Evolutionary conservation across 2,329 filamentous ascomycete species (phyloP), one percentile per base, ranked within the genome.

Genomic region (Alternaria solani): DNA sequence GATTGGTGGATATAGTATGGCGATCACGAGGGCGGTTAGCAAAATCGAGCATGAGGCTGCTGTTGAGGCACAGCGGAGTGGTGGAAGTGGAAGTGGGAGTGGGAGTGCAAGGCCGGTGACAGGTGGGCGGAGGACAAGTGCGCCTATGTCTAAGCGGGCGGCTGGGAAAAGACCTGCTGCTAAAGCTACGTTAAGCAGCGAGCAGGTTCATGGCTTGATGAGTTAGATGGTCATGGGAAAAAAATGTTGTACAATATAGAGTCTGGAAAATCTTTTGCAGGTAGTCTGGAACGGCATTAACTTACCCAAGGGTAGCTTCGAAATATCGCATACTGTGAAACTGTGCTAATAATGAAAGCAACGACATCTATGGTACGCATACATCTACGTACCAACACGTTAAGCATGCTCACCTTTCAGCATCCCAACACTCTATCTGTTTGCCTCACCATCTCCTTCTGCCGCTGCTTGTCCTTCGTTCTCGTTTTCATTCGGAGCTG

Each of bases 1-100:
- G 75, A 76, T 78, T 51, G 76, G 76, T 0, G 76, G 75, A 16
- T 78, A 78, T 53, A 78, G 75, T 49, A 62, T 78, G 60, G 75
- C 75, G 9, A 76, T 78, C 46, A 70, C 71, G 18, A 55, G 73
- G 41, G 75, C 73, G n/a, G 73, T 78, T 9, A 75, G 72, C 51
- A 78, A 64, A 51, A 76, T 78, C 38, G 75, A 78, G 57, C 72
- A 75, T 20, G 76, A 78, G 47, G 75, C 74, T 41, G 74, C 71
- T 14, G 57, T 78, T 51, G 75, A 78, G 59, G 73, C 65, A 44
- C 70, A 72, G 61, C 54, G 54, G 25, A 51, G 42, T 18, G 42
- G 48, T 5, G 20, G 20, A 30, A 46, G 49, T 39, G n/a, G 23
- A 3, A 5, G 42, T 44, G 28, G 28, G 0, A 38, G 36, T 14